Conservation (phyloP, 2,329 filamentous ascomycete species). For the Ophiocordyceps camponoti-rufipedis region DNA sequence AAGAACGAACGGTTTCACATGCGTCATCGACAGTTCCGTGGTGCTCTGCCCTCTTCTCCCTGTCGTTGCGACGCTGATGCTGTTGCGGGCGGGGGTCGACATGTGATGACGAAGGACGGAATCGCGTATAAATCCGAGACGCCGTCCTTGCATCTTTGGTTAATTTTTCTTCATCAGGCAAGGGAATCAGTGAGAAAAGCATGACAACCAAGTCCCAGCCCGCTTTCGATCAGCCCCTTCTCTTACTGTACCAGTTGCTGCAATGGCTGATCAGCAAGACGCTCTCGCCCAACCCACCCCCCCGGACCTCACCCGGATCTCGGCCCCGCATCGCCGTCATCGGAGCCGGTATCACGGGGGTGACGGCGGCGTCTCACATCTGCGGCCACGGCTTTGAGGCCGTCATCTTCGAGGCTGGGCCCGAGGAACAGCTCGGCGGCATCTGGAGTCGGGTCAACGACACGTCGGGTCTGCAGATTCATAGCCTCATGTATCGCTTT, state of each 20-base stretch:
- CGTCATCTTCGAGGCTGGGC: constrained; percentile 56
- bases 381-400: constrained; percentile 76
- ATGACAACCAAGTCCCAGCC: constrained; percentile 9
- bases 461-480: constrained; percentile 66
- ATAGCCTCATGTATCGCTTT: constrained; percentile 77
- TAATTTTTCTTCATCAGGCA: background rate
- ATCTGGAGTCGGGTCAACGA: constrained; percentile 76
- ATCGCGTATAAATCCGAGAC: background rate
- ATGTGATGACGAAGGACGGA: background rate
- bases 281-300: constrained; percentile 52
- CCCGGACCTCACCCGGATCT: constrained; percentile 24
- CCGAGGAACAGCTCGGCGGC: constrained; percentile 48
- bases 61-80: background rate
- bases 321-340: constrained; percentile 52
- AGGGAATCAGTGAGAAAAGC: background rate
- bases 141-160: background rate
- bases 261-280: constrained; percentile 46
- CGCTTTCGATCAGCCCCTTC: constrained; percentile 31
- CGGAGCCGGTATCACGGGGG: constrained; percentile 53
- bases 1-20: background rate
- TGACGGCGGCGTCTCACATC: constrained; percentile 66
- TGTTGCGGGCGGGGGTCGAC: background rate
- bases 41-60: background rate
- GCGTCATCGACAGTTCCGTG: background rate
- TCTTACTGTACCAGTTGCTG: constrained; percentile 44